Evolutionary conservation across 2,329 filamentous ascomycete genomes (phyloP), one percentile per base, ranked within the genome.

Genomic region (Xylariales sp.): DNA sequence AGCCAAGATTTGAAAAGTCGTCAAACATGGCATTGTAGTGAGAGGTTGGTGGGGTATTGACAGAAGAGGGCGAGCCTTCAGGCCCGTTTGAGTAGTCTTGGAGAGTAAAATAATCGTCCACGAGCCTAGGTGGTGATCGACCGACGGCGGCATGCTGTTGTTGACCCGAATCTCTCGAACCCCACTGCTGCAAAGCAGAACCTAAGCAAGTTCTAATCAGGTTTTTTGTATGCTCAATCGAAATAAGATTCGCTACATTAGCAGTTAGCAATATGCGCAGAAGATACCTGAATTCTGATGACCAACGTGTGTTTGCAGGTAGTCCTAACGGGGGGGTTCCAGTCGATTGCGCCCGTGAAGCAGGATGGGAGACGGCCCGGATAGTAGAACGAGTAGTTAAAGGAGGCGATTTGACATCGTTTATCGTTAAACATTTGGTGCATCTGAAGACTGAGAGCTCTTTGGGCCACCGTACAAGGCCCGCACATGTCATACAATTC

Each of bases 401-500:
- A 39, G 76, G 77, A 34, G 69, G 62, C 1, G 85, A 84, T 67
- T 86, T 84, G 60, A 97, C 79, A 77, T 97, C 93, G 77, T 97
- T 97, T 76, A 97, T 89, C 18, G 92, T 96, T 74, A 92, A 82
- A 78, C 94, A 97, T 62, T 93, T 91, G 49, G 92, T 91, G 79
- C 94, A 97, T 73, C 93, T 87, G 79, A 96, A 97, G 45, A 91
- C 87, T 43, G 87, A 87, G 69, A 94, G 81, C 61, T 90, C 87
- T 69, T 86, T 87, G 1, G 93, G 93, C 90, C 93, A 97, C 64
- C 91, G 87, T 71, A 97, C 90, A 64, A 90, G 87, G 62, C 91
- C 91, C 74, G 91, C 92, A 79, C 94, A 97, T 41, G 93, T 94
- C 87, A 95, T 94, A 78, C 94, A 97, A 73, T 88, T 90, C 28